Evolutionary conservation across 2,329 filamentous ascomycete genomes (phyloP), one percentile per base, ranked within the genome.

Genomic region (Nemania serpens): DNA sequence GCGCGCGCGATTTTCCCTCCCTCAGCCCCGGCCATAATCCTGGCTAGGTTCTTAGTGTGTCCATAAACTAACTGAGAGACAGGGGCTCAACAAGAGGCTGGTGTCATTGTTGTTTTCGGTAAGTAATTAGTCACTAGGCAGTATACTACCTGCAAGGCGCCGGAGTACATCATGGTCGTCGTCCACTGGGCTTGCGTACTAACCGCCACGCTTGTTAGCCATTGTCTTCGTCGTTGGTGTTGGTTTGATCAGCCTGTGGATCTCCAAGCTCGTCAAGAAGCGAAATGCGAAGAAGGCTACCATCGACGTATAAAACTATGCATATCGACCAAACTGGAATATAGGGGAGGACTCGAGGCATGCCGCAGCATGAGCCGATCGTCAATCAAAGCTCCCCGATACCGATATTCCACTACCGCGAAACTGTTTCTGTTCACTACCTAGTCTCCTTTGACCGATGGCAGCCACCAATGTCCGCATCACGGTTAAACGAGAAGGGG

Each of bases 101-200:
- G 73, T 70, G 72, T 74, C 62, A 59, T 74, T 47, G 73, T 74
- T 39, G 73, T 74, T 45, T 74, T 74, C 63, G 69, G 69, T 66
- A 57, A 63, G 64, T 65, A 7, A 18, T 20, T 9, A 15, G 12
- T 29, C 15, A 10, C 47, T 41, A 15, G 5, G 25, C 3, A 29
- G 25, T 12, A 37, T 39, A 20, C 20, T 11, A n/a, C 18, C 42
- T 41, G n/a, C 2, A 4, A 48, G n/a, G 6, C 9, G 33, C 25
- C 1, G 22, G 4, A 34, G 18, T 11, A 7, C 13, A 9, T 7
- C 2, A 41, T n/a, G n/a, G n/a, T n/a, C n/a, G n/a, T 15, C 0
- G 25, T 46, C 29, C 2, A 36, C 48, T 34, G 47, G 11, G 36
- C 13, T 39, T 18, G 13, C n/a, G 20, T 57, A 43, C 62, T 65